These are phyloP conservation scores for Theileria annulata DNA, from an alignment of 169 alveolate genomes.

Conservation along the genomic window DNA sequence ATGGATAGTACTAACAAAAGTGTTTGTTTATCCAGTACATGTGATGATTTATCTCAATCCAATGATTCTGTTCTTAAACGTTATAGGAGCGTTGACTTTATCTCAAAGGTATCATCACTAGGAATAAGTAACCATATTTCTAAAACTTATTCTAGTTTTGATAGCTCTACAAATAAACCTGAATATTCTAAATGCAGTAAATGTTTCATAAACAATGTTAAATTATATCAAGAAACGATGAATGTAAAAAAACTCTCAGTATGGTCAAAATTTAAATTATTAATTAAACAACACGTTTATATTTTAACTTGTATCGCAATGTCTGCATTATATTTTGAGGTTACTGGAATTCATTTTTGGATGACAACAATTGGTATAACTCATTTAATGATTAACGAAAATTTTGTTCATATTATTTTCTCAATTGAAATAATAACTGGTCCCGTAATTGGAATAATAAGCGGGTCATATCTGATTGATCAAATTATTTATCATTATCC, in stretches of 20 bases:
- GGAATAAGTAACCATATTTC: not conserved
- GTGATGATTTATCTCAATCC: not conserved
- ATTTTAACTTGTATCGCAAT: slow-evolving; percentile 71
- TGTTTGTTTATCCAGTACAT: not conserved
- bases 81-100: not conserved
- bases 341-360: slow-evolving; percentile 89
- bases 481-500: slow-evolving; percentile 77
- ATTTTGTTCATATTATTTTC: slow-evolving; percentile 72
- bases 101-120: slow-evolving; percentile 1
- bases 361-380: slow-evolving; percentile 78
- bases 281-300: slow-evolving; percentile 70
- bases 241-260: slow-evolving; percentile 25
- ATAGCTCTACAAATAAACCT: not conserved
- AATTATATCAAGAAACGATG: slow-evolving; percentile 3
- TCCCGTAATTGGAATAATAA: slow-evolving; percentile 82
- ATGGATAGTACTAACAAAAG: not conserved
- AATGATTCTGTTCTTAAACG: not conserved
- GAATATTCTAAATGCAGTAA: slow-evolving; percentile 8
- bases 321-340: slow-evolving; percentile 77
- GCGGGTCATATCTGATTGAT: slow-evolving; percentile 86
- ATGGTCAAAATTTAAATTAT: slow-evolving; percentile 66
- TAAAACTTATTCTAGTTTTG: not conserved
- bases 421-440: slow-evolving; percentile 80
- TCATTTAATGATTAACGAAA: slow-evolving; percentile 46
- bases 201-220: slow-evolving; percentile 12